Evolutionary conservation across 441 rosid genomes (phyloP).

Genomic region (Populus hybrid): DNA sequence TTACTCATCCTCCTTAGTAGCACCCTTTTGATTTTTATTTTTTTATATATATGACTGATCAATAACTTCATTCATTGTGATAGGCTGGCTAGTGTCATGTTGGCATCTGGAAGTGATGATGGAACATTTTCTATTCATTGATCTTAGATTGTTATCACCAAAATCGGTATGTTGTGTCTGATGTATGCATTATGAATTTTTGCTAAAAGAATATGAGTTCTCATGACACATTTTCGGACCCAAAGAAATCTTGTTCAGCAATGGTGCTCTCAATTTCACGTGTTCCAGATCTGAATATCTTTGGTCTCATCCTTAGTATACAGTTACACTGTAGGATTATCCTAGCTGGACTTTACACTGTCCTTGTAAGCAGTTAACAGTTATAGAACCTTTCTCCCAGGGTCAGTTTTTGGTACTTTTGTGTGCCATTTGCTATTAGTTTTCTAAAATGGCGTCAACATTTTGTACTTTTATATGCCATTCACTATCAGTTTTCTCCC

Average conservation of each 20-base stretch:
- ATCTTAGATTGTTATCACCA: constrained; percentile 59
- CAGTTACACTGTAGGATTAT: not conserved
- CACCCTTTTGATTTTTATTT: not conserved
- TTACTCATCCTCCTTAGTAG: not conserved
- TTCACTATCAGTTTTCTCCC: not conserved
- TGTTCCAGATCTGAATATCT: not conserved
- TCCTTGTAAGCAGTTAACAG: not conserved
- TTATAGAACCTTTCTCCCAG: not conserved
- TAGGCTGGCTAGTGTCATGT: constrained; percentile 88
- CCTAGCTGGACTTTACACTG: not conserved
- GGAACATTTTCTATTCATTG: constrained; percentile 87
- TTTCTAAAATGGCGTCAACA: not conserved
- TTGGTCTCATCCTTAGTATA: not conserved
- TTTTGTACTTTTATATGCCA: not conserved
- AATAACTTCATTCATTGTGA: constrained; percentile 19
- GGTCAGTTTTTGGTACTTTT: not conserved
- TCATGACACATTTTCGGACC: not conserved
- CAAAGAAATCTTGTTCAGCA: no score
- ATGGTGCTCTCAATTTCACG: no score
- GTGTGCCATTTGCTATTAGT: no score
- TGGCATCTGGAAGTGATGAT: constrained; percentile 96
- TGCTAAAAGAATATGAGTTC: not conserved
- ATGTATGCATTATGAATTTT: not conserved
- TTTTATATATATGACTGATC: constrained; percentile 7
- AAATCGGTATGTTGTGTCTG: constrained; percentile 13